A percentile compares a stretch with the other conserved stretches of the same genome.
These are phyloP conservation scores for Aureobasidium lini DNA, from an alignment of 2,329 filamentous ascomycete species.

Conservation along the genomic window DNA sequence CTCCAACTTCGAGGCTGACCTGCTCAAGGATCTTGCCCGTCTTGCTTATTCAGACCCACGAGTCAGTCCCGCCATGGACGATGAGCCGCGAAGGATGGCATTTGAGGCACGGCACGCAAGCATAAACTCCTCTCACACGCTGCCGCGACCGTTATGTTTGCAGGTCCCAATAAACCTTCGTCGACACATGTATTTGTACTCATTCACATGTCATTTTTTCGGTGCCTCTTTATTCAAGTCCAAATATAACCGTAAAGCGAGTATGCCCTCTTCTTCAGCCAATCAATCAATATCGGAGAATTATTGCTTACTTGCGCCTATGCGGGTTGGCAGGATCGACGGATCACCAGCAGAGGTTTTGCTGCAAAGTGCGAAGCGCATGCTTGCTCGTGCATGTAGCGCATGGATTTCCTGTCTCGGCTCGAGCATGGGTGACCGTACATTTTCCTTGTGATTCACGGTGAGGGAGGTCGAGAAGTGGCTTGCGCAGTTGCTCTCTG, in stretches of 20 bases:
- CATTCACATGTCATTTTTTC: background rate
- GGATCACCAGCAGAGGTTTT: conserved; percentile 6
- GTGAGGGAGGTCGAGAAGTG: background rate
- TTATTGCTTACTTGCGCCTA: conserved; percentile 3
- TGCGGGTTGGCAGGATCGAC: conserved; percentile 6
- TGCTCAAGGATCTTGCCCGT: background rate
- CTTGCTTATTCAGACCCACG: background rate
- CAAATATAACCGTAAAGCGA: background rate
- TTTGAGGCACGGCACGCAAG: conserved; percentile 4
- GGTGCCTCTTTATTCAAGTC: background rate
- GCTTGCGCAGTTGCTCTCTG: background rate
- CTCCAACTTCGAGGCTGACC: background rate
- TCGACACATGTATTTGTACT: conserved; percentile 10
- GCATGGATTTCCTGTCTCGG: background rate
- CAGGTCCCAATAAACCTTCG: background rate
- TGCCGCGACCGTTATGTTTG: background rate
- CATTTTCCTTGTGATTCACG: background rate
- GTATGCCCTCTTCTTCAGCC: background rate
- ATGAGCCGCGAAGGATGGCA: background rate
- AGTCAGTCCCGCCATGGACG: background rate
- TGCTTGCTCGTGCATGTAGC: conserved; percentile 6
- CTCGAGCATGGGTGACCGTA: background rate
- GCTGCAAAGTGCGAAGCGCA: background rate
- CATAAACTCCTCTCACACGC: background rate
- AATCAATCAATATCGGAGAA: conserved; percentile 1